Evolutionary conservation across 192 early-diverging fungal species (phyloP).

Genomic region (Kickxella alabastrina): DNA sequence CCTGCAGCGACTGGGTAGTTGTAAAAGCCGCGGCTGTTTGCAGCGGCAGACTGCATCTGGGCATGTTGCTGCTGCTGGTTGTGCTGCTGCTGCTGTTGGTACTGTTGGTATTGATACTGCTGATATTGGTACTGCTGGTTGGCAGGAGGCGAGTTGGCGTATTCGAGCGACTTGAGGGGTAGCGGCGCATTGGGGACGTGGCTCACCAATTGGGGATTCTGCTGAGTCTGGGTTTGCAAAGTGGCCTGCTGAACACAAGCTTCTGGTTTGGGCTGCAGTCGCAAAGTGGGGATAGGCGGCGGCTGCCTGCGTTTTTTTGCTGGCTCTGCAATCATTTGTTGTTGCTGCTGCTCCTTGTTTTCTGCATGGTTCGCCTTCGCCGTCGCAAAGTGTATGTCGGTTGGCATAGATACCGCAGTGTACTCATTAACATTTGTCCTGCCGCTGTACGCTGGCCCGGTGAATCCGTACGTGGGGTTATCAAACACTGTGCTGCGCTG

Average conservation of each 20-base stretch:
- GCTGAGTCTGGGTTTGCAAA: not conserved
- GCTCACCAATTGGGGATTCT: not conserved
- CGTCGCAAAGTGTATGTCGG: not conserved
- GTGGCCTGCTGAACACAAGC: constrained; percentile 5
- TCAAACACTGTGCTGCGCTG: constrained; percentile 58
- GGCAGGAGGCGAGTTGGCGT: not conserved
- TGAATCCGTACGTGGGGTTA: constrained; percentile 47
- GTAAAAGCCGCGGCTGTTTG: constrained; percentile 21
- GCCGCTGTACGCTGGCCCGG: constrained; percentile 13
- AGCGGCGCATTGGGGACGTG: not conserved
- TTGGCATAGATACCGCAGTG: too few species aligned
- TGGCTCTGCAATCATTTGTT: not conserved
- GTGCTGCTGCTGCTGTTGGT: not conserved
- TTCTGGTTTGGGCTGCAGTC: constrained; percentile 19
- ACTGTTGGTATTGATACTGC: not conserved
- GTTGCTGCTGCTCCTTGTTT: constrained; percentile 8
- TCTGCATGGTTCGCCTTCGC: not conserved
- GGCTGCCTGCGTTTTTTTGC: constrained; percentile 13
- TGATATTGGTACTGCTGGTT: not conserved
- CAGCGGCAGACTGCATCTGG: not conserved
- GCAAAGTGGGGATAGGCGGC: constrained; percentile 7
- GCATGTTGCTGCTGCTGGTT: constrained; percentile 9
- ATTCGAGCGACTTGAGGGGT: constrained; percentile 4
- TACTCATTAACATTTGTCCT: not conserved
- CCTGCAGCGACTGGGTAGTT: constrained; percentile 29